These are phyloP conservation scores for Setaria italica DNA, from an alignment of 202 grass and related monocot species.

Conservation along the genomic window DNA sequence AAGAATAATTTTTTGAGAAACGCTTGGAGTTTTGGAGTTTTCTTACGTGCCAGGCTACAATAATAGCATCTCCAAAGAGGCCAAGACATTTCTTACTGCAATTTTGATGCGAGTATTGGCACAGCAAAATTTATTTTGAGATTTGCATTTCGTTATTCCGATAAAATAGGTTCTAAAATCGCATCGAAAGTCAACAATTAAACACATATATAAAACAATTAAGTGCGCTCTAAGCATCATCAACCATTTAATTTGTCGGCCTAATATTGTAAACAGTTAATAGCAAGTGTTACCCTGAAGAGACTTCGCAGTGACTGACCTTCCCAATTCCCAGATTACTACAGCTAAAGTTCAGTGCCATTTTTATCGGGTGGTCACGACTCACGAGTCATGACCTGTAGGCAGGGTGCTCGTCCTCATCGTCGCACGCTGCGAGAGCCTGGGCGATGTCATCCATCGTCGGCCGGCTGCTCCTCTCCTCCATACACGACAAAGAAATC, in stretches of 20 bases:
- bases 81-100: not conserved
- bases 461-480: slow-evolving; percentile 46
- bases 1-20: too few relatives aligned
- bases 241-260: not conserved
- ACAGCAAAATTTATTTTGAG: not conserved
- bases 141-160: not conserved
- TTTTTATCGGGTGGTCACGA: not conserved
- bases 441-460: slow-evolving; percentile 57
- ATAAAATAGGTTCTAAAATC: not conserved
- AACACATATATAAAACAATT: not conserved
- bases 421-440: slow-evolving; percentile 39
- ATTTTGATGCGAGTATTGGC: not conserved
- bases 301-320: not conserved
- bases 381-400: not conserved
- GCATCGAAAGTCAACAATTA: too few relatives aligned
- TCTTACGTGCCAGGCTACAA: too few relatives aligned
- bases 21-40: too few relatives aligned
- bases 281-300: not conserved
- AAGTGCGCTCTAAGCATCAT: not conserved
- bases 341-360: not conserved
- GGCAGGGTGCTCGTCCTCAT: slow-evolving; percentile 31
- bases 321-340: not conserved
- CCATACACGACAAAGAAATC: slow-evolving; percentile 40
- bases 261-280: too few relatives aligned
- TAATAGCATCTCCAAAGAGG: too few relatives aligned